Conservation (phyloP, 2,329 filamentous ascomycete genomes). For the Cladosporium halotolerans region DNA sequence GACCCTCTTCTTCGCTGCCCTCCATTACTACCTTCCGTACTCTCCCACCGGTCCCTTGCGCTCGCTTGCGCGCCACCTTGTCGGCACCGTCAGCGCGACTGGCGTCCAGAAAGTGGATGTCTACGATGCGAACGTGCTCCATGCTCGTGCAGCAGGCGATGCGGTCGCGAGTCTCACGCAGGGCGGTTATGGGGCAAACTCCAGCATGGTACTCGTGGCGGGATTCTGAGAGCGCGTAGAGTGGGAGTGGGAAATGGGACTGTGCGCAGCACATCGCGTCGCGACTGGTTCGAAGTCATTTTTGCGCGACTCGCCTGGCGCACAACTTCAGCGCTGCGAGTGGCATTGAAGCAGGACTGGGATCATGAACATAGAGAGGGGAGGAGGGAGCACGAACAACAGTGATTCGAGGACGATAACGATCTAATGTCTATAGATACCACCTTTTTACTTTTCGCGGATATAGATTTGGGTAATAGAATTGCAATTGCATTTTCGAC, state of each 20-base stretch:
- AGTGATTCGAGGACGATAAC: background rate
- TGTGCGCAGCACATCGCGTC: too few relatives aligned
- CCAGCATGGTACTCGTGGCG: background rate
- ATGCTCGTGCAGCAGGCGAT: background rate
- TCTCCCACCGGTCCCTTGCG: background rate
- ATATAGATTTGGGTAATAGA: too few relatives aligned
- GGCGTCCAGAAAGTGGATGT: background rate
- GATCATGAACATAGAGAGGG: background rate
- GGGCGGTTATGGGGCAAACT: background rate
- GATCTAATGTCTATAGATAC: background rate
- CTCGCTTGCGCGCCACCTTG: background rate
- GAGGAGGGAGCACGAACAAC: background rate
- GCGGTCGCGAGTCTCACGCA: background rate
- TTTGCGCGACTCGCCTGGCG: background rate
- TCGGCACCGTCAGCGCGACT: background rate
- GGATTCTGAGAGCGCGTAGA: background rate
- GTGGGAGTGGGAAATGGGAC: too few relatives aligned
- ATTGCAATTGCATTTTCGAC: too few relatives aligned
- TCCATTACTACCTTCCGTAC: conserved; percentile 18
- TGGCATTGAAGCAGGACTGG: background rate
- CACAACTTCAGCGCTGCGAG: background rate
- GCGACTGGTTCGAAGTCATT: background rate
- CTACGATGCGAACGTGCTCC: background rate
- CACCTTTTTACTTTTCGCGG: background rate
- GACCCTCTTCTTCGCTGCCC: conserved; percentile 5